phyloP scores from a whole-genome alignment of 495 filamentous ascomycete species.

The Hyaloscypha bicolor region DNA sequence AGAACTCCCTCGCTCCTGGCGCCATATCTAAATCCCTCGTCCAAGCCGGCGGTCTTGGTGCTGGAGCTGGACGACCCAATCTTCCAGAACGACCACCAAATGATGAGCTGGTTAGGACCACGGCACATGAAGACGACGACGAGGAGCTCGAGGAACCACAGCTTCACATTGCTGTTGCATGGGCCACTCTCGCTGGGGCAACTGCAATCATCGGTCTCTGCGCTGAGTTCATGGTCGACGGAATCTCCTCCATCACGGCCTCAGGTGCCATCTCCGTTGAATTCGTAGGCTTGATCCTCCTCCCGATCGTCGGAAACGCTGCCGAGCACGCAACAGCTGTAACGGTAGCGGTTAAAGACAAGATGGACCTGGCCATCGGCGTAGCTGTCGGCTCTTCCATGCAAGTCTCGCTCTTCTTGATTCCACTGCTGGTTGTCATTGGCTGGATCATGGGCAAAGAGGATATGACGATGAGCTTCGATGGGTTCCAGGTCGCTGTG shows the following conservation, averaged over 20 bases:
- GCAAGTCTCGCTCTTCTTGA: constrained; percentile 82
- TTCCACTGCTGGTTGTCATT: constrained; percentile 76
- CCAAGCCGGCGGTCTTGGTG: constrained; percentile 54
- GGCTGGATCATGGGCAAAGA: constrained; percentile 77
- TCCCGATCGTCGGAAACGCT: constrained; percentile 89
- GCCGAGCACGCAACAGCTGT: constrained; percentile 88
- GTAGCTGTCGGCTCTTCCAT: constrained; percentile 84
- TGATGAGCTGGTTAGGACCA: constrained; percentile 45
- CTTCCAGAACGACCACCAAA: constrained; percentile 43
- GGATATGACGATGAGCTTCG: constrained; percentile 76
- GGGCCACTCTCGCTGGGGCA: constrained; percentile 67
- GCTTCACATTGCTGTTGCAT: constrained; percentile 66
- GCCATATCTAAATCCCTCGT: constrained; percentile 63
- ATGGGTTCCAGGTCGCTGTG: constrained; percentile 78
- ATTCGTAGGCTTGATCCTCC: constrained; percentile 81
- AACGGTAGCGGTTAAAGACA: constrained; percentile 84
- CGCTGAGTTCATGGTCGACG: constrained; percentile 86
- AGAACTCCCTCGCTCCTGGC: constrained; percentile 53
- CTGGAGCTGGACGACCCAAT: constrained; percentile 42
- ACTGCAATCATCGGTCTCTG: constrained; percentile 86
- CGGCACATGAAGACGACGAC: constrained; percentile 59
- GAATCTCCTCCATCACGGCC: constrained; percentile 70
- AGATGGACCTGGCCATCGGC: constrained; percentile 87
- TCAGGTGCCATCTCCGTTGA: constrained; percentile 62
- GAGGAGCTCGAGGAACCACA: constrained; percentile 63